Evolutionary conservation across 164 flowering plant species (phyloP), one percentile per base, ranked within the genome.

Genomic region (Liriodendron chinense): DNA sequence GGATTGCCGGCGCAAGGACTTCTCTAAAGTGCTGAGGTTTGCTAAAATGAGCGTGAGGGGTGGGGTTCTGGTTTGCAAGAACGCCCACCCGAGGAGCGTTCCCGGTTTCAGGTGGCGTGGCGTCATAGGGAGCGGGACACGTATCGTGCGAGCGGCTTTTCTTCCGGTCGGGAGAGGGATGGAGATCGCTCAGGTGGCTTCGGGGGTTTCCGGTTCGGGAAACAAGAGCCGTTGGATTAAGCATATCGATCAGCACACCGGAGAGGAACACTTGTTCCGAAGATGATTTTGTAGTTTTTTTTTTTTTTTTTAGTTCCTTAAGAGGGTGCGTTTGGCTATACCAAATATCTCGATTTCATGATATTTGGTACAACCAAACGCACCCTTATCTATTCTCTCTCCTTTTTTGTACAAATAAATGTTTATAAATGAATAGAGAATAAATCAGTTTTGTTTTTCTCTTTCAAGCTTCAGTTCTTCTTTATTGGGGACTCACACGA

Each of bases 101-200:
- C 65, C 83, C 7, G 80, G 84, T 18, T 87, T 88, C 75, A 62
- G 88, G 64, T 89, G 92, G 92, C 79, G 81, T 12, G 79, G 80
- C 7, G 87, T 89, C 10, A 8, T 84, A 0, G 88, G 74, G 14
- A 74, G 67, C 0, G 80, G 81, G 22, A 72, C 83, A 0, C 79
- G 94, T 28, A 82, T 95, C 10, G 94, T 88, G 7, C 79, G 99
- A 47, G 82, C 93, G 26, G 95, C 87, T 59, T 89, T 83, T 77
- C 76, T 94, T 34, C 98, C 99, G 24, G 95, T 94, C 0, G 96
- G 96, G 48, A 81, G 85, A 70, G 97, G 99, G 1, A 56, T 96
- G 78, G 97, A 96, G 69, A 88, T 92, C 10, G 94, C 94, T 0
- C 88, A 96, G 74, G 89, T 94, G 28, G 89, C 81, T 0, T 56